phyloP scores from a whole-genome alignment of 2,329 filamentous ascomycete genomes.

The Nigrospora oryzae region DNA sequence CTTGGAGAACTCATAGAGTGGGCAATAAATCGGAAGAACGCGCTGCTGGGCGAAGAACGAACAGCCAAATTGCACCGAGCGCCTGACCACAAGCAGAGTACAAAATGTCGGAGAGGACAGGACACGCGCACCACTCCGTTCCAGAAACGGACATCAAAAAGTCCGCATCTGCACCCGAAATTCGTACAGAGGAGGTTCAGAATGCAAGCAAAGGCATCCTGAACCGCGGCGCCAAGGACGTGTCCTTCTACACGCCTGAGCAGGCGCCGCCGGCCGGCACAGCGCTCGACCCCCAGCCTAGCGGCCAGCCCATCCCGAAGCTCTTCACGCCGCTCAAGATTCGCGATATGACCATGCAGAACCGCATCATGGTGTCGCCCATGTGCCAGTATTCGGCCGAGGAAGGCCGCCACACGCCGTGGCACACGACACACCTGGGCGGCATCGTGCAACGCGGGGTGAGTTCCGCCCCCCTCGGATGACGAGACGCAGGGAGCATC shows the following conservation, averaged over 20 bases:
- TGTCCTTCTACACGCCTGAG: slow-evolving; percentile 31
- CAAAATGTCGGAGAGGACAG: no score
- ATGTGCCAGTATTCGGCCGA: slow-evolving; percentile 53
- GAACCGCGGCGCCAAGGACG: background rate
- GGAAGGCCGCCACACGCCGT: slow-evolving; percentile 65
- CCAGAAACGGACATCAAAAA: no score
- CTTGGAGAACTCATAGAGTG: no score
- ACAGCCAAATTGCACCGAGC: no score
- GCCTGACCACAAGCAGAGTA: no score
- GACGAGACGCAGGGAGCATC: background rate
- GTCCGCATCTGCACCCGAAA: no score
- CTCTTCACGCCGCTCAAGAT: slow-evolving; percentile 38
- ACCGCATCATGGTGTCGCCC: slow-evolving; percentile 50
- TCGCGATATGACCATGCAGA: slow-evolving; percentile 39
- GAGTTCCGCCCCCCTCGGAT: background rate
- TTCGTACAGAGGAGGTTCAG: no score
- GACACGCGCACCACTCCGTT: no score
- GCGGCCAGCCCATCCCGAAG: slow-evolving; percentile 9
- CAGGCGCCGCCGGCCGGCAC: slow-evolving; percentile 29
- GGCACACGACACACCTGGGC: slow-evolving; percentile 75
- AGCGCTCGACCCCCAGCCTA: background rate
- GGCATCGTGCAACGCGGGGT: slow-evolving; percentile 64
- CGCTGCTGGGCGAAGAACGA: no score
- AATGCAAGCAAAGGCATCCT: background rate
- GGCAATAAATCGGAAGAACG: no score